Percentiles rank a stretch among this genome's conserved stretches.
Conservation (phyloP, 306 rosid species). For the Spatholobus suberectus region DNA sequence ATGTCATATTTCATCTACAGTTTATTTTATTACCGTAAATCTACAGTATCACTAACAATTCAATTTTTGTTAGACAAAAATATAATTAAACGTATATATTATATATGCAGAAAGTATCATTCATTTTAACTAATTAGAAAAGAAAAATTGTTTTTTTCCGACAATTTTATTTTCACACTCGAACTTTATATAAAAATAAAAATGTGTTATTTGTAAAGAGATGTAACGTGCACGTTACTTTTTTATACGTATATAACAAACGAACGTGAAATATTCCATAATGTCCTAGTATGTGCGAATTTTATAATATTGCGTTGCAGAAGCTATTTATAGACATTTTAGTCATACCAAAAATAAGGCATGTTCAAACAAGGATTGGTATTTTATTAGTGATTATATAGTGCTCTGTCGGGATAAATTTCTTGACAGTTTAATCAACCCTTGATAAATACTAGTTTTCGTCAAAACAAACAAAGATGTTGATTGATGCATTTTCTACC, state of each 20-base stretch:
- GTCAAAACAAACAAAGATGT: neutral
- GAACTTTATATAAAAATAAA: neutral
- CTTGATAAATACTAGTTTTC: neutral
- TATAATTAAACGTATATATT: too few species aligned
- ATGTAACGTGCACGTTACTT: constrained; percentile 22
- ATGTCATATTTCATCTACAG: too few species aligned
- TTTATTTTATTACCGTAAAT: too few species aligned
- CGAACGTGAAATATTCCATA: neutral
- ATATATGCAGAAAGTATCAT: neutral
- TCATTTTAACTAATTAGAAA: neutral
- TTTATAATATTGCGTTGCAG: neutral
- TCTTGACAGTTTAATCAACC: neutral
- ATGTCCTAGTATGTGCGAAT: neutral
- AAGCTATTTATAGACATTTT: neutral
- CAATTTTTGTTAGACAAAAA: too few species aligned
- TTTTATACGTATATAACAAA: neutral
- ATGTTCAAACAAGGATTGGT: neutral
- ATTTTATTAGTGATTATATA: neutral
- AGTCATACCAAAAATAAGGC: neutral
- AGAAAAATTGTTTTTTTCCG: neutral
- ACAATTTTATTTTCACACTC: neutral
- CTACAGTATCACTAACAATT: too few species aligned
- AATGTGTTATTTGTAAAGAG: neutral
- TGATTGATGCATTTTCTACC: neutral
- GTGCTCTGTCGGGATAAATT: neutral